A percentile compares a stretch with the other conserved stretches of the same genome.
Conservation (phyloP, 2,329 filamentous ascomycete species). For the Beauveria asiatica region DNA sequence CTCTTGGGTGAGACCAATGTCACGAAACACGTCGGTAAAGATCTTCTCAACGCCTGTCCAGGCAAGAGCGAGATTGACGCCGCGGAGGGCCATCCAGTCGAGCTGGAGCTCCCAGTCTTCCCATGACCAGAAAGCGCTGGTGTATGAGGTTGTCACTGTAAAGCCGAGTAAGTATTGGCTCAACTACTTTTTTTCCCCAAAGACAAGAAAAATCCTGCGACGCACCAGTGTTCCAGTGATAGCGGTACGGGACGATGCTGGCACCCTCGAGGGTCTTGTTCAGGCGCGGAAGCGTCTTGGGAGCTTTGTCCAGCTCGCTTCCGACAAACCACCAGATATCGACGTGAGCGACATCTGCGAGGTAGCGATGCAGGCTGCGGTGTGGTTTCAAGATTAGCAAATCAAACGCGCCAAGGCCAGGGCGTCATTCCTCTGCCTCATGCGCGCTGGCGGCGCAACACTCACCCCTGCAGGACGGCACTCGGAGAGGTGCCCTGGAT, state of each 20-base stretch:
- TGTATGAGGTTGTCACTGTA: slow-evolving; percentile 43
- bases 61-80: slow-evolving; percentile 41
- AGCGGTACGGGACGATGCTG: slow-evolving; percentile 19
- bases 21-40: slow-evolving; percentile 37
- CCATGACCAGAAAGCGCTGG: slow-evolving; percentile 43
- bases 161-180: background rate
- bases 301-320: slow-evolving; percentile 14
- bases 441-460: background rate
- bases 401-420: background rate
- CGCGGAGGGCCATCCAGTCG: slow-evolving; percentile 44
- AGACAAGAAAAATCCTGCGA: background rate
- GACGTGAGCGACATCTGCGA: slow-evolving; percentile 13
- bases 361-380: slow-evolving; percentile 15
- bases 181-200: background rate
- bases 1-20: slow-evolving; percentile 33
- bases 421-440: background rate
- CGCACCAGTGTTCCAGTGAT: slow-evolving; percentile 41
- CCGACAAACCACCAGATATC: slow-evolving; percentile 18
- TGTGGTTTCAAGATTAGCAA: background rate
- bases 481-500: slow-evolving; percentile 14
- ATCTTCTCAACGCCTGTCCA: slow-evolving; percentile 45
- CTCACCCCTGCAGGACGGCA: slow-evolving; percentile 13
- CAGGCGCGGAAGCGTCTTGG: slow-evolving; percentile 12
- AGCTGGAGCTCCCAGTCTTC: slow-evolving; percentile 43
- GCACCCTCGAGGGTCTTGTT: slow-evolving; percentile 4